These are phyloP conservation scores for Endotrypanum monterogeii DNA, from an alignment of 208 protist genomes.

Conservation along the genomic window DNA sequence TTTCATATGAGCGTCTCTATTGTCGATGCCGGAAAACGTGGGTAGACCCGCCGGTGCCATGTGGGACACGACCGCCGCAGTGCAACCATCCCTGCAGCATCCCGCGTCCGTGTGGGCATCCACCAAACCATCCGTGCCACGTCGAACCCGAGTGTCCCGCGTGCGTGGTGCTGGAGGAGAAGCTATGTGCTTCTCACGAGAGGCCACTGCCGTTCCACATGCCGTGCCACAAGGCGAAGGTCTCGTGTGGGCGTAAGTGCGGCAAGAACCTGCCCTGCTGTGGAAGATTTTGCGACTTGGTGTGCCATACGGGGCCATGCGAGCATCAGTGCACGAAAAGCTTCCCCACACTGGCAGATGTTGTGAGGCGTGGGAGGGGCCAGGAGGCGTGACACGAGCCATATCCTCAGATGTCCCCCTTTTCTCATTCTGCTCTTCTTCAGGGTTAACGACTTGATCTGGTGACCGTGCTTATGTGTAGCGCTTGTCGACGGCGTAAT, in stretches of 20 bases:
- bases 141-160: slow-evolving; percentile 63
- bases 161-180: slow-evolving; percentile 83
- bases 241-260: slow-evolving; percentile 81
- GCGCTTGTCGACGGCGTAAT: neutral
- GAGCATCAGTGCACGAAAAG: slow-evolving; percentile 56
- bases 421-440: neutral
- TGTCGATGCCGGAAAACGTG: slow-evolving; percentile 86
- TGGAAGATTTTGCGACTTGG: slow-evolving; percentile 58
- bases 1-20: slow-evolving; percentile 80
- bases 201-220: slow-evolving; percentile 67
- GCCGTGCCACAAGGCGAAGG: slow-evolving; percentile 56
- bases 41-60: slow-evolving; percentile 90
- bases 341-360: slow-evolving; percentile 43
- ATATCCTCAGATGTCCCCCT: neutral
- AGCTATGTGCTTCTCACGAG: slow-evolving; percentile 81
- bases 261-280: slow-evolving; percentile 79
- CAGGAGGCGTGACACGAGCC: neutral
- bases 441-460: neutral
- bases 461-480: neutral
- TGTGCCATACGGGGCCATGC: slow-evolving; percentile 80
- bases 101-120: slow-evolving; percentile 85
- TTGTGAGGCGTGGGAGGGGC: slow-evolving; percentile 17
- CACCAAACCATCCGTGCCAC: slow-evolving; percentile 84
- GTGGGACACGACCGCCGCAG: slow-evolving; percentile 79
- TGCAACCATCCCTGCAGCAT: slow-evolving; percentile 82